Evolutionary conservation across 106 monocot genomes (phyloP).

Genomic region (Cymbidium sinense): DNA sequence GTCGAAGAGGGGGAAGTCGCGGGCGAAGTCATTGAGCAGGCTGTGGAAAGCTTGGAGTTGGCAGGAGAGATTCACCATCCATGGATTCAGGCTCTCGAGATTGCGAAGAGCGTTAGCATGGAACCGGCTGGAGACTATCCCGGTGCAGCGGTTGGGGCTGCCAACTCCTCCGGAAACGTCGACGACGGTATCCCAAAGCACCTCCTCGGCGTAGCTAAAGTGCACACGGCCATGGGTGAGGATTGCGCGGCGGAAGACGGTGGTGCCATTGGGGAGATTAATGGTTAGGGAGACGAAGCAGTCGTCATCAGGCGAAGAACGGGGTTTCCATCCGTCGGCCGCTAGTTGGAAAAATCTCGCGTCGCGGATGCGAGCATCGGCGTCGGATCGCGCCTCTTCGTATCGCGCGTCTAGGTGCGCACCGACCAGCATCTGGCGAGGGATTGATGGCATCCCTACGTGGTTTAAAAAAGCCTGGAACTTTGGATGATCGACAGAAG

Average conservation of each 20-base stretch:
- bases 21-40: constrained; percentile 45
- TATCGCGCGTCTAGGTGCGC: constrained; percentile 56
- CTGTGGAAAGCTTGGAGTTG: constrained; percentile 47
- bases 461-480: constrained; percentile 64
- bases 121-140: constrained; percentile 37
- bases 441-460: constrained; percentile 62
- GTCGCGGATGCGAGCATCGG: constrained; percentile 64
- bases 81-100: constrained; percentile 50
- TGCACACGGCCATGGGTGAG: constrained; percentile 26
- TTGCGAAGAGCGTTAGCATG: constrained; percentile 40
- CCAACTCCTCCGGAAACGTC: constrained; percentile 14
- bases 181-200: constrained; percentile 38
- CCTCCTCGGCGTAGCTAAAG: constrained; percentile 49
- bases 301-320: background rate
- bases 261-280: constrained; percentile 87
- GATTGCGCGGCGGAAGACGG: constrained; percentile 64
- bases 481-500: constrained; percentile 71
- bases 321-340: constrained; percentile 55
- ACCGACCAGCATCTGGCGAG: constrained; percentile 46
- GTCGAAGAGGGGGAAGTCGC: constrained; percentile 32
- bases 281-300: constrained; percentile 43
- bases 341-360: constrained; percentile 89
- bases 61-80: constrained; percentile 75
- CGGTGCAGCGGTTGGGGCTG: constrained; percentile 18
- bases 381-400: constrained; percentile 40